Percentiles rank a stretch among this genome's conserved stretches.
phyloP scores from a whole-genome alignment of 495 filamentous ascomycete species.

The Penicillium daleae region DNA sequence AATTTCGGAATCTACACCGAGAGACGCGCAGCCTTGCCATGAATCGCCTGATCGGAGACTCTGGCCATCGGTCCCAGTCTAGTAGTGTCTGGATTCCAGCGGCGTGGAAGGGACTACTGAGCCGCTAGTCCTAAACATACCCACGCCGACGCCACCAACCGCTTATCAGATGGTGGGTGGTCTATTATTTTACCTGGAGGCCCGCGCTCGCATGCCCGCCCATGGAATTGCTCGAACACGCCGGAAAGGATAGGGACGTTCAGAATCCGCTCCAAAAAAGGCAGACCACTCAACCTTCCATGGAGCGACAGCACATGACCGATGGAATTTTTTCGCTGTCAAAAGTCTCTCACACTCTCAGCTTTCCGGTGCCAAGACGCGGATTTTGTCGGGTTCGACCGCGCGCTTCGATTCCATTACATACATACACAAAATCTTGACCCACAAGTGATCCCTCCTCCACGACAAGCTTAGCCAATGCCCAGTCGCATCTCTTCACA shows the following conservation, averaged over 20 bases:
- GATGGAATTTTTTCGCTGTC: not conserved
- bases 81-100: not conserved
- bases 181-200: not conserved
- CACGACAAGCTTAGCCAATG: not conserved
- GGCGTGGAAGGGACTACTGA: not conserved
- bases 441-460: not conserved
- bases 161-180: constrained; percentile 16
- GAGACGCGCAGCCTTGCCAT: not conserved
- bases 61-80: not conserved
- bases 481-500: not conserved
- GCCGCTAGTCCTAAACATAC: not conserved
- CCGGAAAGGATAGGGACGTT: no score
- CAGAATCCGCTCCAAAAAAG: not conserved
- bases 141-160: constrained; percentile 7
- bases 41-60: not conserved
- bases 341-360: not conserved
- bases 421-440: not conserved
- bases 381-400: not conserved
- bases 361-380: not conserved
- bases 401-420: not conserved
- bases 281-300: not conserved
- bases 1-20: not conserved
- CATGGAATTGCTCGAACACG: not conserved
- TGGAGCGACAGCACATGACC: not conserved
- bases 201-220: not conserved